These are phyloP conservation scores for Diplocarpon rosae DNA, from an alignment of 2,329 filamentous ascomycete genomes.

Conservation along the genomic window DNA sequence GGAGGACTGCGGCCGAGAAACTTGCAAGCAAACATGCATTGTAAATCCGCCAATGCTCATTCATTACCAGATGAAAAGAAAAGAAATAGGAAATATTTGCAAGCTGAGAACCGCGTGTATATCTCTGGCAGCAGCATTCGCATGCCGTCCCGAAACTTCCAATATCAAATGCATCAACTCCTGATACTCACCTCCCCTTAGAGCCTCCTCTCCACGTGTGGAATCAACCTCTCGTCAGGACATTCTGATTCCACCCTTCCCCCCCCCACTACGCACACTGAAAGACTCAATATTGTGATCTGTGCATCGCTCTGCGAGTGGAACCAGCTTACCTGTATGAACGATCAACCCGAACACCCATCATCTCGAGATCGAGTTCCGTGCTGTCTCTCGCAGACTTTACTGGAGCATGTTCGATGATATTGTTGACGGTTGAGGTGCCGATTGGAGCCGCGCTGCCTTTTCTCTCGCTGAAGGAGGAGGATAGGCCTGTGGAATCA, in stretches of 20 bases:
- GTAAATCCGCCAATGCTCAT: neutral
- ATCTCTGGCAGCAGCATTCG: neutral
- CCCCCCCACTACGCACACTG: conserved; percentile 11
- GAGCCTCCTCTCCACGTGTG: too few relatives aligned
- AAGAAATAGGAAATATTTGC: neutral
- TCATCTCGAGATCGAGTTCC: conserved; percentile 20
- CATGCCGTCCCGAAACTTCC: neutral
- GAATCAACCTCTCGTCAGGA: too few relatives aligned
- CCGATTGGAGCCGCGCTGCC: conserved; percentile 9
- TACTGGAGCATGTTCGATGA: conserved; percentile 2
- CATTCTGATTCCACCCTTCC: neutral
- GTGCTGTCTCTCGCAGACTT: conserved; percentile 18
- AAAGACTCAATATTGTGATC: too few relatives aligned
- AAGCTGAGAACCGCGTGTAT: neutral
- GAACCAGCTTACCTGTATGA: conserved; percentile 8
- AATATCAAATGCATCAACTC: neutral
- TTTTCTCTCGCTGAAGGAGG: conserved; percentile 9
- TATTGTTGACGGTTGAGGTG: conserved; percentile 9
- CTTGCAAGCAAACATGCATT: too few relatives aligned
- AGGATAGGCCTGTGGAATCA: conserved; percentile 4
- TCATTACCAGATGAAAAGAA: neutral
- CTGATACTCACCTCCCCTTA: neutral
- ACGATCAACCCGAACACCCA: conserved; percentile 21
- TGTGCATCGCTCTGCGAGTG: too few relatives aligned
- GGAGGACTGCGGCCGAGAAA: neutral